A percentile compares a stretch with the other conserved stretches of the same genome.
Evolutionary conservation across 139 green algal genomes (phyloP).

Genomic region (Chlamydomonas urium): DNA sequence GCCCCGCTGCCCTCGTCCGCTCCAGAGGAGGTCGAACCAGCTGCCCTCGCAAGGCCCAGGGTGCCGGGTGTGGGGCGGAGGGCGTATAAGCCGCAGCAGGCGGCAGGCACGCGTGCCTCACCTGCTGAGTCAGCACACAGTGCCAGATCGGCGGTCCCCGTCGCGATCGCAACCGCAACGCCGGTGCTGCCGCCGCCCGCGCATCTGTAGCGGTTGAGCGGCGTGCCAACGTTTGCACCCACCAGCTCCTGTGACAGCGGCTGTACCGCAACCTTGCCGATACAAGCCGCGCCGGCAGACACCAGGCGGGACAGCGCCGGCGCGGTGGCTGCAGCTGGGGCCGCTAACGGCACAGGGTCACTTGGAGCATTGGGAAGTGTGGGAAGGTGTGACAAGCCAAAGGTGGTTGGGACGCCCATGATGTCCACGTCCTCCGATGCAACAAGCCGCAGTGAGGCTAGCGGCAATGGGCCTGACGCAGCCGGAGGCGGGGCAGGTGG

Average conservation of each 20-base stretch:
- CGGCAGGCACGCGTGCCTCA: conserved; percentile 31
- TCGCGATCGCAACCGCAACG: conserved; percentile 31
- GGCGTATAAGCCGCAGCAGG: conserved; percentile 40
- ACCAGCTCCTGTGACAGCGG: conserved; percentile 25
- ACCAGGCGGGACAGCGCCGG: not conserved
- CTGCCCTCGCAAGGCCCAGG: no score
- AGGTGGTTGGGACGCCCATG: conserved; percentile 15
- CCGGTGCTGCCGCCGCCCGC: conserved; percentile 35
- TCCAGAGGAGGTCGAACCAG: no score
- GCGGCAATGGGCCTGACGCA: no score
- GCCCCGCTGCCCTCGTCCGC: no score
- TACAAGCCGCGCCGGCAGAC: conserved; percentile 21
- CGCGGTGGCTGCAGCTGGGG: not conserved
- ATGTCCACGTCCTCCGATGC: conserved; percentile 41
- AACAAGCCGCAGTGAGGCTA: no score
- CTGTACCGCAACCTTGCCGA: conserved; percentile 33
- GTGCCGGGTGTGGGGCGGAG: conserved; percentile 24
- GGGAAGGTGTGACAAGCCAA: no score
- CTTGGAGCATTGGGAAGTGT: no score
- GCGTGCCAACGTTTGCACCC: conserved; percentile 34
- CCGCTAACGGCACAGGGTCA: not conserved
- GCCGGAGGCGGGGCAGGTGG: no score
- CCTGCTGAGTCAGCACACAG: conserved; percentile 31
- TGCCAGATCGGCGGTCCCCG: conserved; percentile 18
- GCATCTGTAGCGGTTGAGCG: conserved; percentile 24